These are phyloP conservation scores for Tilletia indica DNA, from an alignment of 1,284 basidiomycete species.

Conservation along the genomic window DNA sequence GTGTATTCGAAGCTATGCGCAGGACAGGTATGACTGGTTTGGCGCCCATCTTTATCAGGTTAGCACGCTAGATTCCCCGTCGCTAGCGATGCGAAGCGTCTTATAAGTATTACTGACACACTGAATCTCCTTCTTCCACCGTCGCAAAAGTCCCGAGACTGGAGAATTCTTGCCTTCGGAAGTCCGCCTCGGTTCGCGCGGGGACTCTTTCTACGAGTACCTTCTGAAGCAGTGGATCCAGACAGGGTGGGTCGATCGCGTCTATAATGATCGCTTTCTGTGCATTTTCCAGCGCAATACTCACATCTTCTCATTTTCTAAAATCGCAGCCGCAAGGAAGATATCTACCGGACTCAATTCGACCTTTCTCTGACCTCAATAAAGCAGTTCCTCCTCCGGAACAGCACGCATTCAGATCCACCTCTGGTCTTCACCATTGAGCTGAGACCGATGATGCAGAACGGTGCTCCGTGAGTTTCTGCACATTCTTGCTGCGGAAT, in stretches of 20 bases:
- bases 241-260: slow-evolving; percentile 45
- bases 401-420: slow-evolving; percentile 49
- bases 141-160: slow-evolving; percentile 57
- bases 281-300: too few relatives aligned
- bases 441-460: slow-evolving; percentile 59
- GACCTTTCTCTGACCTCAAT: slow-evolving; percentile 77
- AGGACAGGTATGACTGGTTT: slow-evolving; percentile 66
- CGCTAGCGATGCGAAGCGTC: too few relatives aligned
- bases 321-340: slow-evolving; percentile 68
- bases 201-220: slow-evolving; percentile 94
- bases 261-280: too few relatives aligned
- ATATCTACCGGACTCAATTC: slow-evolving; percentile 83
- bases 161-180: slow-evolving; percentile 72
- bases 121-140: neutral
- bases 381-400: slow-evolving; percentile 69
- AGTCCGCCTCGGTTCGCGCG: slow-evolving; percentile 85
- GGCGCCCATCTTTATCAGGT: slow-evolving; percentile 79
- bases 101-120: slow-evolving; percentile 58
- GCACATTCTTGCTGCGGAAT: too few relatives aligned
- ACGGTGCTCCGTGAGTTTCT: slow-evolving; percentile 12
- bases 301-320: neutral
- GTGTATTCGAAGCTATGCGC: slow-evolving; percentile 30
- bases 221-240: slow-evolving; percentile 64
- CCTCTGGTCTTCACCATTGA: slow-evolving; percentile 78
- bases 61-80: slow-evolving; percentile 45